Evolutionary conservation across 495 filamentous ascomycete genomes (phyloP).

Genomic region (Cercophora sp.): DNA sequence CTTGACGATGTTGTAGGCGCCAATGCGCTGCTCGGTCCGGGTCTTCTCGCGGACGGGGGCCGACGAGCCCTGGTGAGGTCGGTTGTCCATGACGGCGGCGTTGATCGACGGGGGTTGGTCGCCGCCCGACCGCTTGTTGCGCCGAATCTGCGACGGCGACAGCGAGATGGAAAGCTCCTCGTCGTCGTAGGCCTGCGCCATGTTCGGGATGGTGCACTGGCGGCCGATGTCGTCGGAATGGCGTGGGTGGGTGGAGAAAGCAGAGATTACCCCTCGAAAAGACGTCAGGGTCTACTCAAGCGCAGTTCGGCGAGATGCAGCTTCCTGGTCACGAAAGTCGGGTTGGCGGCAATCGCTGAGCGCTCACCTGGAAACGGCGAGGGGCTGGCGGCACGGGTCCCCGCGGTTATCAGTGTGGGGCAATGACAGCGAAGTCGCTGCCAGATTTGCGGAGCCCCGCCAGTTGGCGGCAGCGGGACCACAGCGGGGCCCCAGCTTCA

Average conservation of each 20-base stretch:
- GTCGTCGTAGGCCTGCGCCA: conserved; percentile 67
- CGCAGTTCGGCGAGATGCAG: too few relatives aligned
- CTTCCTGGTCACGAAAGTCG: too few relatives aligned
- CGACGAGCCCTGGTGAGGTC: conserved; percentile 17
- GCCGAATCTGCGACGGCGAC: conserved; percentile 60
- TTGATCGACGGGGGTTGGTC: conserved; percentile 20
- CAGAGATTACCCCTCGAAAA: too few relatives aligned
- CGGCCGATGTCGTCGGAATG: conserved; percentile 4
- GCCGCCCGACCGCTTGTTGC: conserved; percentile 32
- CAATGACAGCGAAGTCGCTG: too few relatives aligned
- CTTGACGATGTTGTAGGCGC: conserved; percentile 82
- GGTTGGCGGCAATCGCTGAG: too few relatives aligned
- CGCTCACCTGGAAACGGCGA: conserved; percentile 1
- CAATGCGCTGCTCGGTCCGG: conserved; percentile 72
- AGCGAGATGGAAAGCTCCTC: conserved; percentile 91
- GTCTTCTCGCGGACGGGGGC: conserved; percentile 38
- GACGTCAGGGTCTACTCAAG: neutral
- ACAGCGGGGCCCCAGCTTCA: too few relatives aligned
- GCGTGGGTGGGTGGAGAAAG: neutral
- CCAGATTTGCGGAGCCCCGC: neutral
- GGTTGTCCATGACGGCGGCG: conserved; percentile 28
- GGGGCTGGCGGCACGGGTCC: too few relatives aligned
- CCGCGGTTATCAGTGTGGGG: too few relatives aligned
- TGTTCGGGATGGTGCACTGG: conserved; percentile 24
- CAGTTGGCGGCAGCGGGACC: neutral